Conservation (phyloP, 345 rosid genomes). For the Boechera retrofracta region DNA sequence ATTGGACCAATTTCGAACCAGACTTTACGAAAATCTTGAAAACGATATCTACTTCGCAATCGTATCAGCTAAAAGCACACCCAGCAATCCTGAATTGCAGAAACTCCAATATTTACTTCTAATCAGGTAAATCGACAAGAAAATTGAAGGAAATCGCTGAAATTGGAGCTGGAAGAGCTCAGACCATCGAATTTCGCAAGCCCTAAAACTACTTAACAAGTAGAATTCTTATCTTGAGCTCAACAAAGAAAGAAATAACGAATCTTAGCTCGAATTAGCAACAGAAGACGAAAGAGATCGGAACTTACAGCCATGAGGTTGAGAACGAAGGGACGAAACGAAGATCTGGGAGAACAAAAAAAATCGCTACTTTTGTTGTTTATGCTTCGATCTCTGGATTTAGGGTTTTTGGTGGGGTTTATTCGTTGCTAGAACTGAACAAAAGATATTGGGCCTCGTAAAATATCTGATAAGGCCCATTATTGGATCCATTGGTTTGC, state of each 20-base stretch:
- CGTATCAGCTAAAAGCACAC: not conserved
- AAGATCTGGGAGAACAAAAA: not conserved
- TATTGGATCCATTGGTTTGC: too few species aligned
- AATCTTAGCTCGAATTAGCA: not conserved
- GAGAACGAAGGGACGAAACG: not conserved
- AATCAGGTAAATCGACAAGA: not conserved
- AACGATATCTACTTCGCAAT: not conserved
- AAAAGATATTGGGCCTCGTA: not conserved
- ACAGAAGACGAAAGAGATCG: not conserved
- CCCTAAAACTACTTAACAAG: slow-evolving; percentile 17
- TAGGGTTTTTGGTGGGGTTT: not conserved
- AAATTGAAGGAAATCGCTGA: not conserved
- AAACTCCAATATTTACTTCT: not conserved
- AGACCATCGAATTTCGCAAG: slow-evolving; percentile 4
- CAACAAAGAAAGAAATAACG: not conserved
- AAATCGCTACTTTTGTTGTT: not conserved
- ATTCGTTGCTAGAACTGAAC: not conserved
- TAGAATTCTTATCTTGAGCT: not conserved
- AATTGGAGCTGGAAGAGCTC: not conserved
- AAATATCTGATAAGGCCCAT: not conserved
- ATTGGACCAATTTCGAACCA: not conserved
- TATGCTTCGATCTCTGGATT: not conserved
- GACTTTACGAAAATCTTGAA: not conserved
- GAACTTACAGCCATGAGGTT: not conserved
- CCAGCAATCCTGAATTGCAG: not conserved